A percentile compares a stretch with the other conserved stretches of the same genome.
phyloP scores from a whole-genome alignment of 2,329 filamentous ascomycete species.

The Xylariaceae sp. region DNA sequence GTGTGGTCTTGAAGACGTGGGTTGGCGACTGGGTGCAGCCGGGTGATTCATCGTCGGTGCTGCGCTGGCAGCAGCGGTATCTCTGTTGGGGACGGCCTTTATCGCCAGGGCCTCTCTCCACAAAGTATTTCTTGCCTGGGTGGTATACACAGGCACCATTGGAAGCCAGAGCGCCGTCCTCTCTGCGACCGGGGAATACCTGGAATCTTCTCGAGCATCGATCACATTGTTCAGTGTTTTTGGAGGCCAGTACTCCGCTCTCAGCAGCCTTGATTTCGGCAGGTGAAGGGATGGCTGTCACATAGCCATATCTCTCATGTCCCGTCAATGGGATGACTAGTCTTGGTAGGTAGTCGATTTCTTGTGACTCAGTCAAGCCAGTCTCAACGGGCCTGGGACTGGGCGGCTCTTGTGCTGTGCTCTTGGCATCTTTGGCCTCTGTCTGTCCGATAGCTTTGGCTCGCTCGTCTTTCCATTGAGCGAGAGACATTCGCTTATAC shows the following conservation, averaged over 20 bases:
- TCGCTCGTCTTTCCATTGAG: conserved; percentile 63
- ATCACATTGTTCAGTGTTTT: conserved; percentile 83
- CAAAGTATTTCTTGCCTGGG: conserved; percentile 61
- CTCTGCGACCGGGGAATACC: conserved; percentile 78
- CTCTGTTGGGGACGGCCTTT: conserved; percentile 50
- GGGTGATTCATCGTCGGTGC: conserved; percentile 53
- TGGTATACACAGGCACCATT: conserved; percentile 78
- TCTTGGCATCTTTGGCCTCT: conserved; percentile 23
- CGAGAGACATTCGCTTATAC: conserved; percentile 65
- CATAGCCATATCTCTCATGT: conserved; percentile 67
- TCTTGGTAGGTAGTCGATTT: conserved; percentile 55
- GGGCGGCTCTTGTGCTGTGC: conserved; percentile 27
- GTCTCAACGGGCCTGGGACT: conserved; percentile 54
- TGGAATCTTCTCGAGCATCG: conserved; percentile 82
- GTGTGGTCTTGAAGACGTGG: conserved; percentile 83
- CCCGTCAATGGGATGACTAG: conserved; percentile 54
- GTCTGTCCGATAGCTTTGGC: conserved; percentile 19
- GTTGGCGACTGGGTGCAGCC: conserved; percentile 66
- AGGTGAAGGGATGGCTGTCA: conserved; percentile 57
- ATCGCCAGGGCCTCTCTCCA: conserved; percentile 49
- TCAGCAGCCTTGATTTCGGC: conserved; percentile 60
- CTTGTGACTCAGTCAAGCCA: conserved; percentile 59
- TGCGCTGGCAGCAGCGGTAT: conserved; percentile 73
- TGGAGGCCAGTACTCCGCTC: conserved; percentile 56
- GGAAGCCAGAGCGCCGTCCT: conserved; percentile 67